These are phyloP conservation scores for Penicillium angulare DNA, from an alignment of 495 filamentous ascomycete species.

Conservation along the genomic window DNA sequence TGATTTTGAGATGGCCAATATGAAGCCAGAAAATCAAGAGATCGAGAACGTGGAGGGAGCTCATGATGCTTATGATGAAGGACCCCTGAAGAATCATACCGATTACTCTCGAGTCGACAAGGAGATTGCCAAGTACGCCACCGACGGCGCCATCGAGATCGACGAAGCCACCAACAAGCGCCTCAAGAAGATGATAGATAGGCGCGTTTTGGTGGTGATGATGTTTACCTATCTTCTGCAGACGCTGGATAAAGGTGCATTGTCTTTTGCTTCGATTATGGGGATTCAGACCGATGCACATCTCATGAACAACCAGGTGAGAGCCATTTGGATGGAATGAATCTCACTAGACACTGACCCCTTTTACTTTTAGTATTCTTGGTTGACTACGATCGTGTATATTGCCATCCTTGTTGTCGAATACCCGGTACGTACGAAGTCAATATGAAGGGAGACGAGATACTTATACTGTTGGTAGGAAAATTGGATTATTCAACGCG, in stretches of 20 bases:
- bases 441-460: background rate
- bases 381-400: slow-evolving; percentile 51
- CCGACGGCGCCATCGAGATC: slow-evolving; percentile 48
- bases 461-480: background rate
- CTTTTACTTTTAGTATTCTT: slow-evolving; percentile 38
- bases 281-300: slow-evolving; percentile 55
- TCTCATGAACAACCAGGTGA: slow-evolving; percentile 48
- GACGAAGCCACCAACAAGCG: slow-evolving; percentile 52
- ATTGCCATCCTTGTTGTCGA: slow-evolving; percentile 52
- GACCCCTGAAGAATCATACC: slow-evolving; percentile 45
- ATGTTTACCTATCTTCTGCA: slow-evolving; percentile 61
- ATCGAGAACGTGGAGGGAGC: slow-evolving; percentile 5
- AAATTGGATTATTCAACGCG: slow-evolving; percentile 54
- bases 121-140: slow-evolving; percentile 62
- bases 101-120: slow-evolving; percentile 56
- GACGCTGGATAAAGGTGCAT: slow-evolving; percentile 65
- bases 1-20: slow-evolving; percentile 2
- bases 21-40: slow-evolving; percentile 6
- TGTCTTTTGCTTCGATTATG: slow-evolving; percentile 69
- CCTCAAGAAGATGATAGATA: slow-evolving; percentile 51
- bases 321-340: too few species aligned
- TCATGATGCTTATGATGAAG: slow-evolving; percentile 14
- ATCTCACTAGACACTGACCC: too few species aligned
- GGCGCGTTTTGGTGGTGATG: slow-evolving; percentile 50
- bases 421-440: slow-evolving; percentile 35